These are phyloP conservation scores for Clarireedia sp. DNA, from an alignment of 2,329 filamentous ascomycete genomes.

Conservation along the genomic window DNA sequence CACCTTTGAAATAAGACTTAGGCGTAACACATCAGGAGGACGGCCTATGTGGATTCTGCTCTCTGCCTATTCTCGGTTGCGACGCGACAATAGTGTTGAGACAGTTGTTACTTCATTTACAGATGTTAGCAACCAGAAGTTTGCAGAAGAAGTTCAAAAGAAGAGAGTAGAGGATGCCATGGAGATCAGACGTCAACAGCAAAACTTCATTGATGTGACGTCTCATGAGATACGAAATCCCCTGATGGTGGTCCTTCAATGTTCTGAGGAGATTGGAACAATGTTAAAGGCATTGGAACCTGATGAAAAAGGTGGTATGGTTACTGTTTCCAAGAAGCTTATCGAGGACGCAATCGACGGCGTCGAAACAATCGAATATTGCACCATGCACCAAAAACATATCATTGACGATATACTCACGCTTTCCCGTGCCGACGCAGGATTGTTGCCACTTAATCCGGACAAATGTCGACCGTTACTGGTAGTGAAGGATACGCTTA, in stretches of 20 bases:
- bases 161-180: slow-evolving; percentile 43
- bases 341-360: slow-evolving; percentile 59
- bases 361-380: slow-evolving; percentile 70
- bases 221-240: slow-evolving; percentile 70
- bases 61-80: slow-evolving; percentile 47
- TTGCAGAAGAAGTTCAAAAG: slow-evolving; percentile 30
- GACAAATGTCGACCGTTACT: slow-evolving; percentile 59
- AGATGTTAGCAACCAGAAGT: slow-evolving; percentile 79
- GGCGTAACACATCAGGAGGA: background rate
- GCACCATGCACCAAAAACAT: slow-evolving; percentile 65
- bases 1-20: background rate
- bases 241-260: slow-evolving; percentile 65
- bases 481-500: slow-evolving; percentile 59
- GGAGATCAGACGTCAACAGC: slow-evolving; percentile 58
- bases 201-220: slow-evolving; percentile 72
- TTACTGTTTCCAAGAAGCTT: slow-evolving; percentile 34
- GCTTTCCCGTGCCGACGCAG: slow-evolving; percentile 61
- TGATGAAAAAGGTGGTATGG: slow-evolving; percentile 46
- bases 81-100: slow-evolving; percentile 54
- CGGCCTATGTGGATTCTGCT: slow-evolving; percentile 6
- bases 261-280: slow-evolving; percentile 46
- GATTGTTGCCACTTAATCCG: slow-evolving; percentile 60
- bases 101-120: slow-evolving; percentile 73
- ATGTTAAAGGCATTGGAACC: slow-evolving; percentile 47
- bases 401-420: slow-evolving; percentile 57